A percentile compares a stretch with the other conserved stretches of the same genome.
Evolutionary conservation across 1,284 basidiomycete species (phyloP).

Genomic region (Malassezia slooffiae): DNA sequence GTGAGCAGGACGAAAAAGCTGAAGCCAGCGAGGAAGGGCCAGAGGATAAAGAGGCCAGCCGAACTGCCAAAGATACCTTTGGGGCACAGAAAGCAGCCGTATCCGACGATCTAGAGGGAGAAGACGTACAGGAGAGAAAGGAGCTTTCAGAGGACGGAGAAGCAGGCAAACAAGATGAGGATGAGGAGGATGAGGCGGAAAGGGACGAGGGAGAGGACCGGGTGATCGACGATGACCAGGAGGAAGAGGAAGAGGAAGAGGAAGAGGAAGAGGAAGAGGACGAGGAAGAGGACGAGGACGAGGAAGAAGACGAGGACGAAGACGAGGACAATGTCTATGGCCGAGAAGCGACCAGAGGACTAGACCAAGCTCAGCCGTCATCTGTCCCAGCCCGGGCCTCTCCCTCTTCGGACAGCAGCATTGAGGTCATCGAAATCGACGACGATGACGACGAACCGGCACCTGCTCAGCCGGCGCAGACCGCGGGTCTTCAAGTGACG

Average conservation of each 20-base stretch:
- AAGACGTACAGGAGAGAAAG: not conserved
- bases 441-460: conserved; percentile 2
- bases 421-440: conserved; percentile 3
- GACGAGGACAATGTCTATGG: not conserved
- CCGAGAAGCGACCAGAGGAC: not conserved
- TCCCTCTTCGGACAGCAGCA: too few relatives aligned
- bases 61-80: too few relatives aligned
- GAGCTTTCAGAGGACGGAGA: not conserved
- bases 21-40: not conserved
- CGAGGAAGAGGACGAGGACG: not conserved
- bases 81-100: too few relatives aligned
- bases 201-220: not conserved
- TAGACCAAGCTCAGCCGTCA: too few relatives aligned
- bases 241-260: not conserved
- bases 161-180: not conserved
- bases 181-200: not conserved
- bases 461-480: too few relatives aligned
- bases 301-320: not conserved
- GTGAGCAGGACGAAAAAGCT: not conserved
- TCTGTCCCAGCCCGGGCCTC: too few relatives aligned
- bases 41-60: not conserved
- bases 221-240: not conserved
- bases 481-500: too few relatives aligned
- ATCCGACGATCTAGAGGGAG: not conserved
- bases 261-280: conserved; percentile 1